Conservation (phyloP, 306 rosid genomes). For the Senna siamea region DNA sequence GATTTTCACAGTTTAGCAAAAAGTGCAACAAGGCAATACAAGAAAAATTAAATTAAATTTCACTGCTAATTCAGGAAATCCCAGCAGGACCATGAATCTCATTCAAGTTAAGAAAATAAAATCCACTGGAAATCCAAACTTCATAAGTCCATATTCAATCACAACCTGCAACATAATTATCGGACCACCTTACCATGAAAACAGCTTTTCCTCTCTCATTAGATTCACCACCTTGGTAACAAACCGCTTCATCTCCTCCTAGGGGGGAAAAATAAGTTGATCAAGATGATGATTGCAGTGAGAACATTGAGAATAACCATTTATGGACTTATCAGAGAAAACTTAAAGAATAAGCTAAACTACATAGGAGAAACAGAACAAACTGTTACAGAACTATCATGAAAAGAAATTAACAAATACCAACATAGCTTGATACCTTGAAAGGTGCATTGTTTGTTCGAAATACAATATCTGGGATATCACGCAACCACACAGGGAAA, state of each 20-base stretch:
- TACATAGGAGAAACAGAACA: too few species aligned
- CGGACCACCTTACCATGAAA: slow-evolving; percentile 98
- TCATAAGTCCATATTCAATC: slow-evolving; percentile 5
- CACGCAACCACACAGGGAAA: slow-evolving; percentile 99
- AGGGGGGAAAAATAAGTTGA: slow-evolving; percentile 6
- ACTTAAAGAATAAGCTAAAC: slow-evolving; percentile 12
- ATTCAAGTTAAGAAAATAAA: slow-evolving; percentile 28
- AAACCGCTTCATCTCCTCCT: slow-evolving; percentile 93
- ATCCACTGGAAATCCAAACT: slow-evolving; percentile 33
- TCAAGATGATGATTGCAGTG: slow-evolving; percentile 26
- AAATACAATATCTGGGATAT: slow-evolving; percentile 90
- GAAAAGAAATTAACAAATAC: slow-evolving; percentile 23
- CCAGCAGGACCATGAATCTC: slow-evolving; percentile 29
- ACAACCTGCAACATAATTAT: slow-evolving; percentile 93
- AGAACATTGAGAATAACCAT: neutral
- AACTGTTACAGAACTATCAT: too few species aligned
- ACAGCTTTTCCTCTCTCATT: slow-evolving; percentile 74
- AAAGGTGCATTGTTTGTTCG: slow-evolving; percentile 90
- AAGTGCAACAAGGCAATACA: slow-evolving; percentile 28
- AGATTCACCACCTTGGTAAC: slow-evolving; percentile 84
- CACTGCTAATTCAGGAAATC: slow-evolving; percentile 34
- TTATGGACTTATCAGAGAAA: neutral
- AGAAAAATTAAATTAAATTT: slow-evolving; percentile 28
- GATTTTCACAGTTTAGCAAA: slow-evolving; percentile 26
- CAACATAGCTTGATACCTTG: slow-evolving; percentile 65